phyloP scores from a whole-genome alignment of 2,329 filamentous ascomycete species.

The Penicillium crustosum region DNA sequence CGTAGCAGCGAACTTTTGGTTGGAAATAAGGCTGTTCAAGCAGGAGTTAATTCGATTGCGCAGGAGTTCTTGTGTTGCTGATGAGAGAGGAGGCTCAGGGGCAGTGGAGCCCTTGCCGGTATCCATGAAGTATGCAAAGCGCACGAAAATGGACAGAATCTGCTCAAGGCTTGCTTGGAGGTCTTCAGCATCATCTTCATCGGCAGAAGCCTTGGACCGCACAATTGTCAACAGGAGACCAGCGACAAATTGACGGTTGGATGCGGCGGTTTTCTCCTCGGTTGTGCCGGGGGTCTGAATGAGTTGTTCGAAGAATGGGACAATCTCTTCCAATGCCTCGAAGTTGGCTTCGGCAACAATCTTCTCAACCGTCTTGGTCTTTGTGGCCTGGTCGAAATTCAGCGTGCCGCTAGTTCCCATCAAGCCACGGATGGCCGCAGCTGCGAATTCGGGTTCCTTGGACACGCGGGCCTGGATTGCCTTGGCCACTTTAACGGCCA shows the following conservation, averaged over 20 bases:
- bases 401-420: constrained; percentile 68
- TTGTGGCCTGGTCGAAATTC: constrained; percentile 83
- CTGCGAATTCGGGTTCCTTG: constrained; percentile 59
- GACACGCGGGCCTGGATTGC: constrained; percentile 66
- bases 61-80: constrained; percentile 52
- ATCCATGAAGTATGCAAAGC: constrained; percentile 52
- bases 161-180: constrained; percentile 46
- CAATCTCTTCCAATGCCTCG: constrained; percentile 53
- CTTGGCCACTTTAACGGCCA: constrained; percentile 74
- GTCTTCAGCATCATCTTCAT: constrained; percentile 33
- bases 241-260: constrained; percentile 51
- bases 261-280: constrained; percentile 49
- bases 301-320: constrained; percentile 52
- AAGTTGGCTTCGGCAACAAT: constrained; percentile 62
- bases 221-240: constrained; percentile 55
- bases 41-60: constrained; percentile 57
- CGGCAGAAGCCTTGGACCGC: constrained; percentile 39
- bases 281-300: constrained; percentile 48
- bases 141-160: constrained; percentile 48
- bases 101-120: constrained; percentile 32
- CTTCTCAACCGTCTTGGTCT: constrained; percentile 78
- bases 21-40: constrained; percentile 52
- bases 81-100: constrained; percentile 48
- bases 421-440: constrained; percentile 64
- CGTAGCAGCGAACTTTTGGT: constrained; percentile 36